Evolutionary conservation across 257 asterid genomes (phyloP), one percentile per base, ranked within the genome.

Genomic region (Plantago ovata): DNA sequence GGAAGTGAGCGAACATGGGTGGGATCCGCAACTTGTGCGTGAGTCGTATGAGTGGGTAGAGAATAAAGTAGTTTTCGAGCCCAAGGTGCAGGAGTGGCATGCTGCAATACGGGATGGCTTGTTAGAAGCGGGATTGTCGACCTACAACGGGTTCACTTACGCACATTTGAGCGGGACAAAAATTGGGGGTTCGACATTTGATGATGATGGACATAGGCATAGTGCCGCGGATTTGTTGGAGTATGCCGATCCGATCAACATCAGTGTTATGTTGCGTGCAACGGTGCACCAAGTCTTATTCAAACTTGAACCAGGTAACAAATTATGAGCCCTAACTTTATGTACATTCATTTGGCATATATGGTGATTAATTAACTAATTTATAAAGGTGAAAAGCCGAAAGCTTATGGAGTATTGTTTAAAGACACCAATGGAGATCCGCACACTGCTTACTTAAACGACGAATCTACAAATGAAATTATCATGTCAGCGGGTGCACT

Each of bases 31-130:
- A 28, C 54, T 20, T 1, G 54, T 76, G 56, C 59, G 70, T 4
- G 81, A 81, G 58, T 83, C 98, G 20, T 87, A 79, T 47, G 76
- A 69, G 41, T 90, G 96, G 98, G 91, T 71, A 11, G 98, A 90
- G 70, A 47, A 52, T 48, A 87, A 77, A 71, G 79, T 87, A 67
- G 98, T 63, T 21, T 77, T 79, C 53, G 13, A 36, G 64, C 91
- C 96, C 13, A 22, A 8, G 12, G 60, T 81, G 63, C 3, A 3
- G 58, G 60, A 23, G 64, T 90, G 95, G 95, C 94, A 90, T 56
- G 63, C 80, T 13, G 98, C 95, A 9, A 80, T 87, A 48, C 75
- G 74, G 46, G 79, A 51, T 50, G 95, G 95, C 0, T 42, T 90
- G 65, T 45, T 87, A 7, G 91, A 75, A 10, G 88, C 78, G 3